Evolutionary conservation across 1,284 basidiomycete species (phyloP).

Genomic region (Bjerkandera adusta): DNA sequence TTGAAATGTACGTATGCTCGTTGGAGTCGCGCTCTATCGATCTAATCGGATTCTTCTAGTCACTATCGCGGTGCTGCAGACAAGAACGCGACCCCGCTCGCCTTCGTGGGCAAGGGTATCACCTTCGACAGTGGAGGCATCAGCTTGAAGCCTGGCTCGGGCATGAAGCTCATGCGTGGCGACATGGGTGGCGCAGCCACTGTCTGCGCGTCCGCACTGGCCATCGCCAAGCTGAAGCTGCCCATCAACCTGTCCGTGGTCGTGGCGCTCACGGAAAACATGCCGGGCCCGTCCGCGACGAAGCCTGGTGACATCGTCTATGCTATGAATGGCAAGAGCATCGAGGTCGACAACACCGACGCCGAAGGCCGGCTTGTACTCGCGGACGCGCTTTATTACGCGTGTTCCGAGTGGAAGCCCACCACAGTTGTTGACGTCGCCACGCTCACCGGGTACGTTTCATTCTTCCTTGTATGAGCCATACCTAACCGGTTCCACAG

Average conservation of each 20-base stretch:
- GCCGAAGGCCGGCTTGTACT: constrained; percentile 84
- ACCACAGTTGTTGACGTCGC: constrained; percentile 86
- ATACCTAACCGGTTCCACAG: constrained; percentile 30
- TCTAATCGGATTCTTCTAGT: constrained; percentile 31
- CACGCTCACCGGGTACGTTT: constrained; percentile 67
- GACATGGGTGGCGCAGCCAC: constrained; percentile 90
- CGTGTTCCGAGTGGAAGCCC: constrained; percentile 76
- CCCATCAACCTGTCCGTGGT: constrained; percentile 78
- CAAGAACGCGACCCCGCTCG: constrained; percentile 59
- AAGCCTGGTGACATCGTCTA: constrained; percentile 87
- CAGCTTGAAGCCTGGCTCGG: constrained; percentile 75
- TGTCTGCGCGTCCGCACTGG: constrained; percentile 70
- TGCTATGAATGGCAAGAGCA: constrained; percentile 86
- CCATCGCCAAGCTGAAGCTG: constrained; percentile 78
- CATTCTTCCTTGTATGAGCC: not conserved
- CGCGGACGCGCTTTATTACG: constrained; percentile 85
- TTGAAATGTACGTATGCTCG: constrained; percentile 68
- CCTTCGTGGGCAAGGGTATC: constrained; percentile 87
- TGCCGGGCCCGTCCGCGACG: constrained; percentile 82
- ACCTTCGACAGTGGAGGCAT: constrained; percentile 92
- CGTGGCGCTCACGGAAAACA: constrained; percentile 83
- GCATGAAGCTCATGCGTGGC: constrained; percentile 79
- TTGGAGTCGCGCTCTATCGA: not conserved
- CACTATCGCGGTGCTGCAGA: constrained; percentile 77
- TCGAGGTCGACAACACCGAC: constrained; percentile 90